These are phyloP conservation scores for Circinella umbellata DNA, from an alignment of 371 early-diverging fungal genomes.

Conservation along the genomic window DNA sequence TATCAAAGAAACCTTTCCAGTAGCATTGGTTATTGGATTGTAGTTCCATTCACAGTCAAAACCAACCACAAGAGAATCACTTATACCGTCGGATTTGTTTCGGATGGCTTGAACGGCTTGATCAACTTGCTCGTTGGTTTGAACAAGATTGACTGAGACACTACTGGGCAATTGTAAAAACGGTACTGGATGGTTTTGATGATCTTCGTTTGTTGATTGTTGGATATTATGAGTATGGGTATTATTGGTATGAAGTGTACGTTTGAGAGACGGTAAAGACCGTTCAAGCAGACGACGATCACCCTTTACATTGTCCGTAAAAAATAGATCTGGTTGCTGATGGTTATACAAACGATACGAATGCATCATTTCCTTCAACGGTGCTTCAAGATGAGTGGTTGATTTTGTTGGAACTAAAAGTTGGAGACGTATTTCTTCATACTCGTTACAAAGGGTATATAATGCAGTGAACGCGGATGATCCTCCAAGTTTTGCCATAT, in stretches of 20 bases:
- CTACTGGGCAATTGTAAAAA: neutral
- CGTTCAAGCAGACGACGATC: neutral
- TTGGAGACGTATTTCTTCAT: constrained; percentile 5
- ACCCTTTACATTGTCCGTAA: constrained; percentile 3
- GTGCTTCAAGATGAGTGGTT: neutral
- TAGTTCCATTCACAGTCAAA: constrained; percentile 3
- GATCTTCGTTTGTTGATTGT: neutral
- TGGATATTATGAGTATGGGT: no score
- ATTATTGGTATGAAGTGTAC: neutral
- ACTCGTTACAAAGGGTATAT: neutral
- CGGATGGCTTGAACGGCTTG: neutral
- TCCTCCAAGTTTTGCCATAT: constrained; percentile 4
- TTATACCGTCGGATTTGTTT: neutral
- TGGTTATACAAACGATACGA: neutral
- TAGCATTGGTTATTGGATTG: neutral
- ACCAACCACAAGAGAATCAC: neutral
- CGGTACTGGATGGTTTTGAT: no score
- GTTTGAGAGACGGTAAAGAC: neutral
- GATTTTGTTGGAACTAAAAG: neutral
- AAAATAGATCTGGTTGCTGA: neutral
- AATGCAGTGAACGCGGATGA: constrained; percentile 1
- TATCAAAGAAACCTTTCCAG: neutral
- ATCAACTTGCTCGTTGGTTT: neutral
- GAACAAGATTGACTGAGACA: neutral
- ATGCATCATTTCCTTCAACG: neutral